Percentiles rank a stretch among this genome's conserved stretches.
Conservation (phyloP, 345 rosid species). For the Boechera stricta region DNA sequence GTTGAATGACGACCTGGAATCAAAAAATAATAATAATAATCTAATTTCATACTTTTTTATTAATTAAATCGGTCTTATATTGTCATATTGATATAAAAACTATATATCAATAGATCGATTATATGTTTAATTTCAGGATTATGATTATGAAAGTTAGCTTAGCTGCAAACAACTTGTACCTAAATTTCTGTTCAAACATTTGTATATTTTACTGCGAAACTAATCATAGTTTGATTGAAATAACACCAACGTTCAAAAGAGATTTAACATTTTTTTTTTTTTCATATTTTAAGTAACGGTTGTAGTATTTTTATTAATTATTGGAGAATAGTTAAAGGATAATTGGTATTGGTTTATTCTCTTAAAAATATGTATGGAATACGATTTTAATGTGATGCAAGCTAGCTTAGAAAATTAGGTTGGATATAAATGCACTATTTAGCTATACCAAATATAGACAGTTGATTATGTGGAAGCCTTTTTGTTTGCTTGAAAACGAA, state of each 20-base stretch:
- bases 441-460: conserved; percentile 20
- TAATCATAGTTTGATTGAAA: background rate
- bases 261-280: background rate
- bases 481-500: conserved; percentile 38
- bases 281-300: no score
- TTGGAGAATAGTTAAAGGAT: background rate
- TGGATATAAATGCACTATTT: conserved; percentile 11
- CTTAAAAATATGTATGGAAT: background rate
- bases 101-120: background rate
- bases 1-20: conserved; percentile 36
- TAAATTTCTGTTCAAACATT: background rate
- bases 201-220: background rate
- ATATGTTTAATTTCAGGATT: background rate
- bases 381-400: conserved; percentile 4
- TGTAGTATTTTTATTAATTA: no score
- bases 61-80: background rate
- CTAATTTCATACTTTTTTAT: background rate
- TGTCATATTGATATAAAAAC: no score
- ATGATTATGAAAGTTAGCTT: background rate
- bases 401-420: conserved; percentile 36
- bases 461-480: conserved; percentile 29
- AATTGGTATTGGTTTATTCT: background rate
- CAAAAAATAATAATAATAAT: background rate
- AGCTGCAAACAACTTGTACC: background rate
- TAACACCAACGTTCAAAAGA: background rate